These are phyloP conservation scores for Arthrobotrys entomopaga DNA, from an alignment of 2,329 filamentous ascomycete species.

Conservation along the genomic window DNA sequence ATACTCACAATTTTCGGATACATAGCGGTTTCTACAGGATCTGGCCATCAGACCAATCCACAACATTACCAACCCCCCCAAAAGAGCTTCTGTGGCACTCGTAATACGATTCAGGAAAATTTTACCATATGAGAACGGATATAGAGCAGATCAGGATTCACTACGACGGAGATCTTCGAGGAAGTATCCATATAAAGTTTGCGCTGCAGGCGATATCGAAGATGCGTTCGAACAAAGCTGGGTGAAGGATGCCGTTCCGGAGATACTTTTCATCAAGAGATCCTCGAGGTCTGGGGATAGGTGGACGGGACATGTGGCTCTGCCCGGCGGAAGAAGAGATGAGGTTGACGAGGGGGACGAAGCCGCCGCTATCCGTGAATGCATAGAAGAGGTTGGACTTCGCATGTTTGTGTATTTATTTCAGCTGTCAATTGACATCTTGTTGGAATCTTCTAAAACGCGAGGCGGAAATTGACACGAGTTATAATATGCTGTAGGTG, in stretches of 20 bases:
- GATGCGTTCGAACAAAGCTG: conserved; percentile 73
- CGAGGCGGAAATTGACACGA: conserved; percentile 1
- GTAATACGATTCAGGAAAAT: conserved; percentile 72
- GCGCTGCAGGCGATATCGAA: conserved; percentile 63
- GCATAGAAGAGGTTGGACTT: conserved; percentile 70
- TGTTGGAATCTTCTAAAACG: no score
- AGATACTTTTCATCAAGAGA: conserved; percentile 77
- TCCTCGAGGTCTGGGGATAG: conserved; percentile 73
- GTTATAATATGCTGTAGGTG: conserved; percentile 60
- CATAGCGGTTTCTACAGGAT: conserved; percentile 41
- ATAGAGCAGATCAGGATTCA: conserved; percentile 54
- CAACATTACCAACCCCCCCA: conserved; percentile 30
- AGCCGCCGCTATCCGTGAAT: conserved; percentile 72
- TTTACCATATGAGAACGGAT: conserved; percentile 60
- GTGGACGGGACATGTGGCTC: conserved; percentile 75
- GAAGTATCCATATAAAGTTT: conserved; percentile 31
- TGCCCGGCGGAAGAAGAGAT: conserved; percentile 75
- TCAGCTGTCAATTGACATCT: no score
- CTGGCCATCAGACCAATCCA: conserved; percentile 20
- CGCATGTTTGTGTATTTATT: no score
- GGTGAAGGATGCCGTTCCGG: conserved; percentile 73
- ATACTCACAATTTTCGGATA: background rate
- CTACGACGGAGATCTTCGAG: conserved; percentile 58
- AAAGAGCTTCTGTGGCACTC: conserved; percentile 72
- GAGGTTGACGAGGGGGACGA: conserved; percentile 72